Percentiles rank a stretch among this genome's conserved stretches.
Conservation (phyloP, 495 filamentous ascomycete genomes). For the Polyplosphaeria fusca region DNA sequence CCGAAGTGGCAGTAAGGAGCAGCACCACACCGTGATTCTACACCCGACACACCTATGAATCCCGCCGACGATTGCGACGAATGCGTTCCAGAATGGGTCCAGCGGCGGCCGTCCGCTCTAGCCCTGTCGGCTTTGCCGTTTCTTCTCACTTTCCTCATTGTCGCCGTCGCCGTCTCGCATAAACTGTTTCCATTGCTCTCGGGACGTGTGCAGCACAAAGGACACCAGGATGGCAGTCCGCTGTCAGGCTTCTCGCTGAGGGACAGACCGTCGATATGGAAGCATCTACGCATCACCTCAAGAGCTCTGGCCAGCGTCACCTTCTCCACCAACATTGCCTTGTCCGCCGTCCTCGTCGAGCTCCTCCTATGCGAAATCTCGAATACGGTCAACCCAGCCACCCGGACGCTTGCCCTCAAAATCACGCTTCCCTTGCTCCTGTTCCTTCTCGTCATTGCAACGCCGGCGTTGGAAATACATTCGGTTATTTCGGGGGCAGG, state of each 20-base stretch:
- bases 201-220: constrained; percentile 45
- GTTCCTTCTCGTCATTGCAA: constrained; percentile 62
- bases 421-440: constrained; percentile 64
- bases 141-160: constrained; percentile 58
- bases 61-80: constrained; percentile 47
- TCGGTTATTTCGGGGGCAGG: constrained; percentile 59
- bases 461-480: constrained; percentile 69
- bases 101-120: constrained; percentile 36
- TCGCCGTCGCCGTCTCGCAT: constrained; percentile 54
- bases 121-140: constrained; percentile 55
- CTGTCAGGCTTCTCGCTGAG: constrained; percentile 39
- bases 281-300: constrained; percentile 26
- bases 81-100: constrained; percentile 39
- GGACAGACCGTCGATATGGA: constrained; percentile 37
- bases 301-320: constrained; percentile 54
- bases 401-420: constrained; percentile 59
- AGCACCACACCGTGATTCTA: background rate
- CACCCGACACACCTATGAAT: constrained; percentile 32
- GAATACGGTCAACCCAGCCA: constrained; percentile 61
- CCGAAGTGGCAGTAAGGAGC: constrained; percentile 4
- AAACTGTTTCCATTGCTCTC: constrained; percentile 65
- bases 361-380: constrained; percentile 76
- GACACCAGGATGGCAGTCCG: constrained; percentile 49
- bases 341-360: constrained; percentile 70
- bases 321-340: constrained; percentile 68